phyloP scores from a whole-genome alignment of 2,329 filamentous ascomycete species.

The Microdochium bolleyi region DNA sequence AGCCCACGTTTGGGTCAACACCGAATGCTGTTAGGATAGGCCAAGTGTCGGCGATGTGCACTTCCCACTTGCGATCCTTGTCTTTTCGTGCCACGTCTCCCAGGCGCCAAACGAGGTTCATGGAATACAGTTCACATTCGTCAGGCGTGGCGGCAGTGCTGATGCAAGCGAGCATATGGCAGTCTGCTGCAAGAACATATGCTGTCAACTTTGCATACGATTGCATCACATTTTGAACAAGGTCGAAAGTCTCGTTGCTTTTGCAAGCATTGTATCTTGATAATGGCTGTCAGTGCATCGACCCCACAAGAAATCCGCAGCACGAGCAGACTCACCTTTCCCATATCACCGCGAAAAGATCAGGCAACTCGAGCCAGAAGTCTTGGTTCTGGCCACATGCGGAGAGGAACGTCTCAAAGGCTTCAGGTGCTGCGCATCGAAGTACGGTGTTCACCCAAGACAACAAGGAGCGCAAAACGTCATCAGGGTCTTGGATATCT shows the following conservation, averaged over 20 bases:
- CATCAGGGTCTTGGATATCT: slow-evolving; percentile 19
- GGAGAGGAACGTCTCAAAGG: slow-evolving; percentile 26
- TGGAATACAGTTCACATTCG: slow-evolving; percentile 31
- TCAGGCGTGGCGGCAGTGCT: slow-evolving; percentile 14
- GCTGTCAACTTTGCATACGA: slow-evolving; percentile 41
- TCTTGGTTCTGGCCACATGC: slow-evolving; percentile 33
- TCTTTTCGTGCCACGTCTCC: slow-evolving; percentile 25
- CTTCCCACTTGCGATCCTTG: slow-evolving; percentile 19
- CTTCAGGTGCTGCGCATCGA: slow-evolving; percentile 24
- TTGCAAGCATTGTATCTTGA: slow-evolving; percentile 6
- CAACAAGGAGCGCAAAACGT: background rate
- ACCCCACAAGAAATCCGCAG: background rate
- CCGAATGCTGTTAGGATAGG: background rate
- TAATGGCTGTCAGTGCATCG: background rate
- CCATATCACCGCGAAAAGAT: slow-evolving; percentile 33
- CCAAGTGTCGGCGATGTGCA: slow-evolving; percentile 14
- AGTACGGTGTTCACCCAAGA: slow-evolving; percentile 44
- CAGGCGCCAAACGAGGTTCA: slow-evolving; percentile 37
- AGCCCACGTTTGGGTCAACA: background rate
- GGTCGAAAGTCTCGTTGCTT: slow-evolving; percentile 16
- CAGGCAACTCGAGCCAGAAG: slow-evolving; percentile 47
- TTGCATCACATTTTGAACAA: slow-evolving; percentile 22
- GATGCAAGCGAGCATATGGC: slow-evolving; percentile 20
- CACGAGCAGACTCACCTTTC: slow-evolving; percentile 29
- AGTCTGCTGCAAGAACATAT: slow-evolving; percentile 43